Percentiles rank a stretch among this genome's conserved stretches.
Evolutionary conservation across 805 yeast genomes (phyloP).

Genomic region (Trichomonascus vanleenenianus): DNA sequence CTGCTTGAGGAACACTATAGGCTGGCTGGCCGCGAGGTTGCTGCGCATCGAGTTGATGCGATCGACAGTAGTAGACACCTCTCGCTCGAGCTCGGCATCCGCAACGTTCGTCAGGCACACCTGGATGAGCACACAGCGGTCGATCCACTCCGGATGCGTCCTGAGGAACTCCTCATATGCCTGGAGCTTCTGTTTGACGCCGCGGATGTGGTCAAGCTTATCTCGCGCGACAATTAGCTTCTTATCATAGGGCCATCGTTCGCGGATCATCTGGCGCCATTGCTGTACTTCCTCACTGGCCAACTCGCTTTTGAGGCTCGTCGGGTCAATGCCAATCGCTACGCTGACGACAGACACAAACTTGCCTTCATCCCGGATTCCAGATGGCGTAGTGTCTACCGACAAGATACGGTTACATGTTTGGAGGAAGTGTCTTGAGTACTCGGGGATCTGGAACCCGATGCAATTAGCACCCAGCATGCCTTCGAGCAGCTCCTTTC

Average conservation of each 20-base stretch:
- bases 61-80: constrained; percentile 68
- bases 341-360: constrained; percentile 29
- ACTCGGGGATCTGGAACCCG: constrained; percentile 87
- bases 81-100: constrained; percentile 59
- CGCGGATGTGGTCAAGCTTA: constrained; percentile 79
- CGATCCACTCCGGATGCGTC: constrained; percentile 62
- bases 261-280: constrained; percentile 65
- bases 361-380: constrained; percentile 52
- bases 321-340: constrained; percentile 37
- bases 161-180: constrained; percentile 78
- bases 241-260: constrained; percentile 63
- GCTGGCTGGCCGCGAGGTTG: constrained; percentile 63
- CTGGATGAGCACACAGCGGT: constrained; percentile 69
- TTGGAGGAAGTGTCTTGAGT: constrained; percentile 87
- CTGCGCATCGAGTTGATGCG: constrained; percentile 76
- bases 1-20: constrained; percentile 80
- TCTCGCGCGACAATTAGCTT: constrained; percentile 79
- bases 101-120: constrained; percentile 58
- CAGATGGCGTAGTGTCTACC: constrained; percentile 81
- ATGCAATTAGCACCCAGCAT: constrained; percentile 83
- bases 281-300: constrained; percentile 23
- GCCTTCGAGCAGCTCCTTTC: constrained; percentile 70
- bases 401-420: constrained; percentile 77
- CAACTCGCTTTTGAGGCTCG: constrained; percentile 47
- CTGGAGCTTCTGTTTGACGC: constrained; percentile 75